Base-by-base conservation (phyloP, 2,329 filamentous ascomycete genomes). In the Tolypocladium endophyticum region DNA sequence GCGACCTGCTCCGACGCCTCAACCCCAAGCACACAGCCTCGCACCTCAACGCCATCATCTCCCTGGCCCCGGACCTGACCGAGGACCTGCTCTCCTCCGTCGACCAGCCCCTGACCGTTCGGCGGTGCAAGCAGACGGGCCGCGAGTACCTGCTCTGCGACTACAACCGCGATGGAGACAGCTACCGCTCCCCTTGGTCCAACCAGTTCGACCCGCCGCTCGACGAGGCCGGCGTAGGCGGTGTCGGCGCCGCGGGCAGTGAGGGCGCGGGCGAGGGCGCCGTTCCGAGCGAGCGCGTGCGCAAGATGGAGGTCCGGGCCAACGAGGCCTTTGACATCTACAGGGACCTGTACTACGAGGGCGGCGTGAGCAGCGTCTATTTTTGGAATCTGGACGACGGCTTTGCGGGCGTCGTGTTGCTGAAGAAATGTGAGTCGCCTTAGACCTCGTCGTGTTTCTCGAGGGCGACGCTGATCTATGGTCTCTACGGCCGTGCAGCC, bases 111-210 rank as follows among this genome's bases (percentile, higher is more conserved):
- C 87, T 99, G 60, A 87, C 89, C 61, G 84, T 95, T 64, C 87
- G 88, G 68, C 88, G 90, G 65, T 97, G 94, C 81, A 85, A 86
- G 67, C 89, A 92, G 76, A 89, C 90, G 38, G 91, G 92, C 68
- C 89, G 93, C 67, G 94, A 97, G 77, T 99, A 96, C 79, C 86
- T 99, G 57, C 89, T 97, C 70, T 99, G 94, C 81, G 94, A 99
- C 83, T 99, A 99, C 83, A 99, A 99, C 82, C 92, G 94, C 65
- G 94, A 99, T 76, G 94, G 94, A 63, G 93, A 97, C 78, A 95
- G 89, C 77, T 96, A 96, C 83, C 89, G 94, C 63, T 96, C 90
- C 65, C 94, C 94, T n/a, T 99, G 94, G 94, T 94, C 88, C 77
- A 97, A 97, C 77, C 89, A 96, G 76, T 99, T 99, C 74, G 92